A percentile compares a stretch with the other conserved stretches of the same genome.
Evolutionary conservation across 1,139 yeast genomes (phyloP).

Genomic region (Meyerozyma sp.): DNA sequence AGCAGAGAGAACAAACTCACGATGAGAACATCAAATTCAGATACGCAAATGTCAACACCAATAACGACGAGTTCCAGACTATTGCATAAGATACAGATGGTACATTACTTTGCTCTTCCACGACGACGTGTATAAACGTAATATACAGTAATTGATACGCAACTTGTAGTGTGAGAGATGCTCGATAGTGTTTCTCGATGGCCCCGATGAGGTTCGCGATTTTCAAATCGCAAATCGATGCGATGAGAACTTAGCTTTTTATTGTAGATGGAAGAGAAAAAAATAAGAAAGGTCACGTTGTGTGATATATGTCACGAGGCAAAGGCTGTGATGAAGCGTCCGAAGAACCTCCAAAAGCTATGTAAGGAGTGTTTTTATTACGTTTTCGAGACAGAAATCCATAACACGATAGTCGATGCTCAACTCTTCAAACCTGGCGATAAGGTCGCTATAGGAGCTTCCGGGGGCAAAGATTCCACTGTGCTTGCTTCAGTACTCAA

Average conservation of each 20-base stretch:
- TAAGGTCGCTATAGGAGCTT: constrained; percentile 91
- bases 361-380: constrained; percentile 87
- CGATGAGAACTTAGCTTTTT: not conserved
- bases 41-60: constrained; percentile 42
- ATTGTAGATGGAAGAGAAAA: constrained; percentile 7
- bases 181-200: not conserved
- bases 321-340: constrained; percentile 85
- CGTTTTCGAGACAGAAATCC: constrained; percentile 94
- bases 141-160: constrained; percentile 1
- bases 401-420: constrained; percentile 73
- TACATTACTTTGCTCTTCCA: not conserved
- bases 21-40: constrained; percentile 41
- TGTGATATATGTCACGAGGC: constrained; percentile 87
- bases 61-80: constrained; percentile 44
- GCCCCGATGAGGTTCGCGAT: not conserved
- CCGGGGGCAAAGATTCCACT: constrained; percentile 98
- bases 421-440: constrained; percentile 76
- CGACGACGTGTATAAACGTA: constrained; percentile 1
- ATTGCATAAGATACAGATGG: constrained; percentile 12
- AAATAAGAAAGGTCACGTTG: constrained; percentile 36
- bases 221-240: not conserved
- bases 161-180: not conserved
- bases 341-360: constrained; percentile 86
- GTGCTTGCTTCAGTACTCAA: constrained; percentile 87
- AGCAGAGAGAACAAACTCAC: constrained; percentile 20